Evolutionary conservation across 2,329 filamentous ascomycete genomes (phyloP).

Genomic region (Cladosporium colombiae): DNA sequence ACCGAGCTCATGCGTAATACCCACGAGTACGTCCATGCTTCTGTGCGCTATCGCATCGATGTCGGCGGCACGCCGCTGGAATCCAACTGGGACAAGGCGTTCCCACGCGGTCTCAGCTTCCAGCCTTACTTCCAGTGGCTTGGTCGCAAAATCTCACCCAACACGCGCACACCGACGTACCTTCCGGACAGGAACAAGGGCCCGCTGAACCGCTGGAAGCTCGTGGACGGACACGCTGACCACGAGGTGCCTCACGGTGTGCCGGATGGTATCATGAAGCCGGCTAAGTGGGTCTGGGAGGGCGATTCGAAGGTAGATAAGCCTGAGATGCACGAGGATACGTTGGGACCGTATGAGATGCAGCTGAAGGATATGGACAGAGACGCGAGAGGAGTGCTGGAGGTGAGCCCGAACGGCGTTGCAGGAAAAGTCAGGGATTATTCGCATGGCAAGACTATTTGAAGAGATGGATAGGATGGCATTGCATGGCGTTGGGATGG

Average conservation of each 20-base stretch:
- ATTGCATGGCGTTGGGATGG: background rate
- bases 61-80: slow-evolving; percentile 35
- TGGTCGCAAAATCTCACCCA: slow-evolving; percentile 22
- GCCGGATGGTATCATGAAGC: background rate
- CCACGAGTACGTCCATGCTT: slow-evolving; percentile 39
- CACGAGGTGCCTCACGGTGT: slow-evolving; percentile 14
- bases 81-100: slow-evolving; percentile 26
- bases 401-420: slow-evolving; percentile 11
- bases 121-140: slow-evolving; percentile 26
- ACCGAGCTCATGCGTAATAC: slow-evolving; percentile 33
- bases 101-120: slow-evolving; percentile 26
- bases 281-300: slow-evolving; percentile 13
- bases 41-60: slow-evolving; percentile 38
- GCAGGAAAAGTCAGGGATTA: slow-evolving; percentile 13
- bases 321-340: slow-evolving; percentile 17
- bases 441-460: slow-evolving; percentile 17
- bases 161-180: slow-evolving; percentile 30
- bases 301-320: background rate
- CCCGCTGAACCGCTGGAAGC: slow-evolving; percentile 35
- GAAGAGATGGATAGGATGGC: background rate
- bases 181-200: slow-evolving; percentile 24
- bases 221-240: slow-evolving; percentile 33
- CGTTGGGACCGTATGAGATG: slow-evolving; percentile 14
- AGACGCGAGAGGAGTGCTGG: slow-evolving; percentile 14
- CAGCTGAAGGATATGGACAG: slow-evolving; percentile 19